phyloP scores from a whole-genome alignment of 2,329 filamentous ascomycete species.

The Alternaria ventricosa region DNA sequence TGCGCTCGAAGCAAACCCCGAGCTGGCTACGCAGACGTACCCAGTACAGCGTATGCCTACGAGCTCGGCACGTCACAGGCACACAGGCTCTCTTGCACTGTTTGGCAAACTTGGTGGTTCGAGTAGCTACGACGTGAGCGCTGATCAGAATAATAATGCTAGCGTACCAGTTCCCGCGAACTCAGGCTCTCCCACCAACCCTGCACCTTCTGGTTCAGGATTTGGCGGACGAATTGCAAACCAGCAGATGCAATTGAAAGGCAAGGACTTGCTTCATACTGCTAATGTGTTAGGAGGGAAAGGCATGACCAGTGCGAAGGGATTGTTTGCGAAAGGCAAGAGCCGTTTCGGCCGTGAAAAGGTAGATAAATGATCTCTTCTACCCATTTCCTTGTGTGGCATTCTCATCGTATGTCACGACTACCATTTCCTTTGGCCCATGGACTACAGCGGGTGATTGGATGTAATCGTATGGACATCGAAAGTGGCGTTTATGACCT shows the following conservation, averaged over 20 bases:
- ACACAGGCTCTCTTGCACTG: constrained; percentile 44
- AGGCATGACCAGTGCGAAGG: constrained; percentile 83
- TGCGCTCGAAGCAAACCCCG: constrained; percentile 59
- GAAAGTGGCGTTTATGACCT: constrained; percentile 19
- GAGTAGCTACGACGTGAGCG: constrained; percentile 19
- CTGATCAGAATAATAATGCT: constrained; percentile 31
- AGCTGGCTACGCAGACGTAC: constrained; percentile 51
- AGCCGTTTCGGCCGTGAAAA: constrained; percentile 82
- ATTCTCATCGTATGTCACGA: constrained; percentile 18
- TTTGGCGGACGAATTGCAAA: constrained; percentile 31
- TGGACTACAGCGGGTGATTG: constrained; percentile 19
- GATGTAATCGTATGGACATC: constrained; percentile 20
- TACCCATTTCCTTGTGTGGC: constrained; percentile 15
- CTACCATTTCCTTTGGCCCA: constrained; percentile 8
- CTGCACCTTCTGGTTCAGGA: constrained; percentile 25
- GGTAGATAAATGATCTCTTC: constrained; percentile 78
- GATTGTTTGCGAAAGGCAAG: constrained; percentile 87
- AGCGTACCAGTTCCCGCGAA: constrained; percentile 37
- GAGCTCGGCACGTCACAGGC: constrained; percentile 41
- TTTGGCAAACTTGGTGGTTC: constrained; percentile 44
- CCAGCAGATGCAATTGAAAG: constrained; percentile 71
- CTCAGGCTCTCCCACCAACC: constrained; percentile 28
- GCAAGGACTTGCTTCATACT: constrained; percentile 86
- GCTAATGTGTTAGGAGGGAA: constrained; percentile 75
- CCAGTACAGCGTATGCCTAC: constrained; percentile 36